A percentile compares a stretch with the other conserved stretches of the same genome.
Conservation (phyloP, 345 rosid species). For the Populus davidiana region DNA sequence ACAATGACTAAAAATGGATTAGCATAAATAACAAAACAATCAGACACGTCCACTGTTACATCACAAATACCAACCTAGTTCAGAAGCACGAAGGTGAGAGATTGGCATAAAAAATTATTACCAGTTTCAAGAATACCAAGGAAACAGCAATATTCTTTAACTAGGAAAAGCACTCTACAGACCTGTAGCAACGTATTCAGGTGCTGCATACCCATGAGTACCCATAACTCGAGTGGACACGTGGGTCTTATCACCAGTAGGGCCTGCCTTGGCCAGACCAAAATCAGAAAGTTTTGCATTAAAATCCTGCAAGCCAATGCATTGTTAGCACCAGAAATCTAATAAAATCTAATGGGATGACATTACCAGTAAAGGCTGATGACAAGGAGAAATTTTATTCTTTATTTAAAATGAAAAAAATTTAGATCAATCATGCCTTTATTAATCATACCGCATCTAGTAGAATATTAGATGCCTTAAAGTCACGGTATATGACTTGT, state of each 20-base stretch:
- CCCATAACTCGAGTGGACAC: slow-evolving; percentile 98
- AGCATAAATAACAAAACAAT: neutral
- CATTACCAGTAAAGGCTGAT: neutral
- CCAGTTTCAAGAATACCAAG: neutral
- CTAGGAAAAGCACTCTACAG: slow-evolving; percentile 12
- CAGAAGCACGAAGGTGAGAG: neutral
- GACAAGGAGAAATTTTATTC: neutral
- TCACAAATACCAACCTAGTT: neutral
- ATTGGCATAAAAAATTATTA: neutral
- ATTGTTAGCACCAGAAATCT: slow-evolving; percentile 11
- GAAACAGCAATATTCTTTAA: neutral
- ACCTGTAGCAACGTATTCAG: slow-evolving; percentile 98
- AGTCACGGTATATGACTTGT: slow-evolving; percentile 87
- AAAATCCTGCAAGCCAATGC: slow-evolving; percentile 58
- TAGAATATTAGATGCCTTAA: slow-evolving; percentile 86
- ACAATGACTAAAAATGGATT: neutral
- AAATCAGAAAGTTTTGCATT: slow-evolving; percentile 90
- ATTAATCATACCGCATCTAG: slow-evolving; percentile 62
- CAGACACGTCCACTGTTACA: neutral
- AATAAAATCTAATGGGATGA: neutral
- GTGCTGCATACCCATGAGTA: slow-evolving; percentile 95
- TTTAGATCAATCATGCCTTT: neutral
- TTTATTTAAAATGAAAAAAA: neutral
- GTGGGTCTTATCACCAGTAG: slow-evolving; percentile 93
- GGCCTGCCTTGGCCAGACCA: slow-evolving; percentile 97